These are phyloP conservation scores for Lolium multiflorum DNA, from an alignment of 176 grass and related monocot species.

Conservation along the genomic window DNA sequence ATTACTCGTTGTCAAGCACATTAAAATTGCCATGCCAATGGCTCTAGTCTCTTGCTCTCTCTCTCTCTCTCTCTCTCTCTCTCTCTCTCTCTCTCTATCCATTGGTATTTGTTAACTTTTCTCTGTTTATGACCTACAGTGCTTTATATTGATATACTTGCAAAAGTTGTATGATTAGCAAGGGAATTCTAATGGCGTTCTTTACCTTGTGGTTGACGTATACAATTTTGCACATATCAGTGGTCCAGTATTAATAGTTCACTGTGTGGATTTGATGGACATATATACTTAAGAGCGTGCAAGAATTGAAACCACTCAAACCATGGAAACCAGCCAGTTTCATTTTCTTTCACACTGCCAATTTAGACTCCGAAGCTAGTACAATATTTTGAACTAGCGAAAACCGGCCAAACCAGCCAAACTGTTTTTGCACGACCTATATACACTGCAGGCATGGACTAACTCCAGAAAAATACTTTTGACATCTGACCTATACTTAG, in stretches of 20 bases:
- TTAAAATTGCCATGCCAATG: too few species aligned
- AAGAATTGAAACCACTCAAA: too few species aligned
- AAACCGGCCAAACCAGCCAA: too few species aligned
- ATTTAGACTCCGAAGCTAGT: too few species aligned
- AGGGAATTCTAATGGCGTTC: neutral
- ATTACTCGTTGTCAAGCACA: conserved; percentile 28
- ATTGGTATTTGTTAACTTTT: neutral
- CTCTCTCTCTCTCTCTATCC: too few species aligned
- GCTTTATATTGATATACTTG: neutral
- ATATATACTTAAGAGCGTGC: too few species aligned
- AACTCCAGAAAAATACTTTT: neutral
- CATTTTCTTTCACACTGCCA: too few species aligned
- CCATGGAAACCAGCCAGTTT: too few species aligned
- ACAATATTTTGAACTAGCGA: too few species aligned
- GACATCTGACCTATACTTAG: neutral
- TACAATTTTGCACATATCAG: neutral
- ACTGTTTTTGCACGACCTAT: too few species aligned
- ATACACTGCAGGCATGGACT: neutral
- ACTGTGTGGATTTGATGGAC: neutral
- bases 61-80: too few species aligned
- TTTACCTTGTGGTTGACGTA: neutral
- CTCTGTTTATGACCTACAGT: neutral
- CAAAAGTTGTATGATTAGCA: neutral
- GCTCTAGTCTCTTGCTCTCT: too few species aligned
- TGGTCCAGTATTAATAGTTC: neutral